Evolutionary conservation across 1,284 basidiomycete species (phyloP).

Genomic region (Leccinum insigne): DNA sequence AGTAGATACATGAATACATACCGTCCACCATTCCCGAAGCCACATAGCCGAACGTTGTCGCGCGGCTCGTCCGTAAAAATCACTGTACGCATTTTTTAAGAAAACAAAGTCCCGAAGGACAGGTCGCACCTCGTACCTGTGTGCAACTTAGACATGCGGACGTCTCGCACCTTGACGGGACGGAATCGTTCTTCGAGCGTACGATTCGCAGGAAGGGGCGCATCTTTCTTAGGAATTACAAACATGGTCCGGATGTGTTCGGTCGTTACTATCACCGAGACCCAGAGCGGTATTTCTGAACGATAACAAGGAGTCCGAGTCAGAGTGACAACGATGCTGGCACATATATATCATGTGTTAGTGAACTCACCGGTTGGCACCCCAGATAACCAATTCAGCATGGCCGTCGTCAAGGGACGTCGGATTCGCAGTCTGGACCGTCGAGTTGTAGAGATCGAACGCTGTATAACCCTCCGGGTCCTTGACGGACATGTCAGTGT

Average conservation of each 20-base stretch:
- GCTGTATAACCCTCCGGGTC: constrained; percentile 92
- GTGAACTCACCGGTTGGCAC: constrained; percentile 69
- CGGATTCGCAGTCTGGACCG: constrained; percentile 75
- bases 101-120: neutral
- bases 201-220: constrained; percentile 19
- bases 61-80: constrained; percentile 74
- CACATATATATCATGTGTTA: neutral
- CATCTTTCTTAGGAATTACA: constrained; percentile 45
- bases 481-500: constrained; percentile 77
- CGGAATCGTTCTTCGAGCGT: constrained; percentile 48
- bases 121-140: constrained; percentile 44
- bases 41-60: constrained; percentile 82
- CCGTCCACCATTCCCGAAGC: constrained; percentile 86
- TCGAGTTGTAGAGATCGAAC: constrained; percentile 94
- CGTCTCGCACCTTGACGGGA: constrained; percentile 61
- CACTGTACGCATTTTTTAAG: constrained; percentile 34
- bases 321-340: neutral
- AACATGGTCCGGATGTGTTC: constrained; percentile 81
- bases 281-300: constrained; percentile 83
- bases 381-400: constrained; percentile 89
- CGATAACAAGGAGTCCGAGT: neutral
- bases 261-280: constrained; percentile 79
- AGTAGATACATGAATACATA: constrained; percentile 28
- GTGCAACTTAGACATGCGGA: constrained; percentile 85
- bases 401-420: constrained; percentile 37